Evolutionary conservation across 1,284 basidiomycete genomes (phyloP).

Genomic region (Naganishia liquefaciens): DNA sequence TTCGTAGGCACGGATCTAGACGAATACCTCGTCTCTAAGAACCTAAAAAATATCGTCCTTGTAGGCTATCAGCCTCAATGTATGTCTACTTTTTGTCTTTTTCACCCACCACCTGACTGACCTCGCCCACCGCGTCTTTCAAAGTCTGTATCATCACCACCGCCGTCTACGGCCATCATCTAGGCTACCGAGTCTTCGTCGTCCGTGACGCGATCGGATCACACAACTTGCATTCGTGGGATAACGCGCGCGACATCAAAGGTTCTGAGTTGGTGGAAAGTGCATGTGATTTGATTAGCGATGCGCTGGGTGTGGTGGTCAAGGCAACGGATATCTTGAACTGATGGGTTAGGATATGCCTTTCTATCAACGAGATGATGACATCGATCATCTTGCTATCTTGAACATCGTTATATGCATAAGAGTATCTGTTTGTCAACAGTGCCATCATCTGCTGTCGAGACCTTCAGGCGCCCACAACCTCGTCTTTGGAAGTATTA

Average conservation of each 20-base stretch:
- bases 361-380: no score
- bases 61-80: slow-evolving; percentile 25
- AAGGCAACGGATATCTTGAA: slow-evolving; percentile 8
- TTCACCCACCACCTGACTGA: not conserved
- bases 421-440: no score
- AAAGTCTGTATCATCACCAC: slow-evolving; percentile 26
- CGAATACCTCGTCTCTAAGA: slow-evolving; percentile 17
- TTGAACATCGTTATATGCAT: no score
- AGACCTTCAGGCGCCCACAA: no score
- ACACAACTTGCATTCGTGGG: slow-evolving; percentile 23
- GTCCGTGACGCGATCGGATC: slow-evolving; percentile 22
- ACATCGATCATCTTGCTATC: no score
- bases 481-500: no score
- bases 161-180: slow-evolving; percentile 24
- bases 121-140: not conserved
- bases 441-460: no score
- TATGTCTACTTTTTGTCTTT: not conserved
- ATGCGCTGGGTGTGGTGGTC: slow-evolving; percentile 17
- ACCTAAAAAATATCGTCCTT: slow-evolving; percentile 21
- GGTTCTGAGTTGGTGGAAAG: slow-evolving; percentile 9
- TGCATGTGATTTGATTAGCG: slow-evolving; percentile 16
- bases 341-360: no score
- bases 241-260: slow-evolving; percentile 10
- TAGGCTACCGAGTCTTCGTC: slow-evolving; percentile 27
- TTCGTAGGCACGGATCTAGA: slow-evolving; percentile 19